Evolutionary conservation across 2,329 filamentous ascomycete species (phyloP).

Genomic region (Thelonectria blattea): DNA sequence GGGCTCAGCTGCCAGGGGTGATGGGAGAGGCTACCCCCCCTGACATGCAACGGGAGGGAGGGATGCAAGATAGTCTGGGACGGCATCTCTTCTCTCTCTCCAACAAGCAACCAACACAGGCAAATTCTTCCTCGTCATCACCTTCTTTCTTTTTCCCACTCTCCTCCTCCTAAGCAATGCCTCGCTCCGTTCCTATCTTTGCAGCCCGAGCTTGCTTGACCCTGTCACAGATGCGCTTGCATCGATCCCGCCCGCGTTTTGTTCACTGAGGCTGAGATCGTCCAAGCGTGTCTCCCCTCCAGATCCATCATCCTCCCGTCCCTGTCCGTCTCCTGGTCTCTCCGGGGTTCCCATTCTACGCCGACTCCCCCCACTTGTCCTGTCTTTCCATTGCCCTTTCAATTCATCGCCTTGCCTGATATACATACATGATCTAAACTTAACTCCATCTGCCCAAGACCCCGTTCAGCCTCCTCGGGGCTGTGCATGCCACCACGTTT

Average conservation of each 20-base stretch:
- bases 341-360: constrained; percentile 35
- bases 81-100: constrained; percentile 2
- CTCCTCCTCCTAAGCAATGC: constrained; percentile 35
- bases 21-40: constrained; percentile 24
- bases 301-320: constrained; percentile 37
- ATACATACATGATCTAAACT: constrained; percentile 40
- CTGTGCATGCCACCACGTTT: constrained; percentile 55
- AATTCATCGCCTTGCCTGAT: constrained; percentile 42
- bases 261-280: constrained; percentile 34
- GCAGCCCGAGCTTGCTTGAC: constrained; percentile 26
- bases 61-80: neutral
- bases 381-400: constrained; percentile 33
- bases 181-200: constrained; percentile 38
- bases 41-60: constrained; percentile 8
- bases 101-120: constrained; percentile 9
- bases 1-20: constrained; percentile 42
- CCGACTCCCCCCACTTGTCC: constrained; percentile 34
- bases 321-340: constrained; percentile 18
- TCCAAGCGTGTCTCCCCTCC: constrained; percentile 27
- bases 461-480: constrained; percentile 47
- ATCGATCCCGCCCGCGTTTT: constrained; percentile 30
- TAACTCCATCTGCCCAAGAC: constrained; percentile 35
- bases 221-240: constrained; percentile 25
- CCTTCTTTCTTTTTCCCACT: constrained; percentile 22
- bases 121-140: constrained; percentile 8